phyloP scores from a whole-genome alignment of 176 grass and related monocot species.

The Puccinellia tenuiflora region DNA sequence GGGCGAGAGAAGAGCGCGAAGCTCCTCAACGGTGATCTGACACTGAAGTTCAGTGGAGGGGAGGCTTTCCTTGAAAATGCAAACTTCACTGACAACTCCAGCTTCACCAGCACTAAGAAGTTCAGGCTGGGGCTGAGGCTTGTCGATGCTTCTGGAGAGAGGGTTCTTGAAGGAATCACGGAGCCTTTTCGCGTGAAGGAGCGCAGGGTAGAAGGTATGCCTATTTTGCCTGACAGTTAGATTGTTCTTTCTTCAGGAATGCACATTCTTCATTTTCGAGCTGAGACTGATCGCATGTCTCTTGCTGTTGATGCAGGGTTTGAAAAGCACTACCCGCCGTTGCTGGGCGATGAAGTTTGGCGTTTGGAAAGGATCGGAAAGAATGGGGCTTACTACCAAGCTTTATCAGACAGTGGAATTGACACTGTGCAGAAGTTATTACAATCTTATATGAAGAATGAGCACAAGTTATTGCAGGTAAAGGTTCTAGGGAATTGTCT shows the following conservation, averaged over 20 bases:
- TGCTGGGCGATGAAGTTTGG: conserved; percentile 42
- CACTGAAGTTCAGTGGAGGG: conserved; percentile 40
- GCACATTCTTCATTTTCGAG: background rate
- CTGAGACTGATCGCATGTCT: background rate
- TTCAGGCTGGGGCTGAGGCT: conserved; percentile 57
- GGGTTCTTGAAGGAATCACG: conserved; percentile 49
- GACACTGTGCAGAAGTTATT: conserved; percentile 40
- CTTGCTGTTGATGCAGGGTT: conserved; percentile 23
- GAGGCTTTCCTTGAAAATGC: conserved; percentile 39
- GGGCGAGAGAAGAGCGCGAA: conserved; percentile 34
- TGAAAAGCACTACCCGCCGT: conserved; percentile 45
- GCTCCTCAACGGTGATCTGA: conserved; percentile 40
- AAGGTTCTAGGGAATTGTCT: background rate
- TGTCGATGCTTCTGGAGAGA: conserved; percentile 18
- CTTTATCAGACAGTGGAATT: conserved; percentile 31
- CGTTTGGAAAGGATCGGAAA: conserved; percentile 37
- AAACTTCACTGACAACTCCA: conserved; percentile 56
- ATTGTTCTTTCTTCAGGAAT: background rate
- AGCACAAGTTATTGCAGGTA: conserved; percentile 40
- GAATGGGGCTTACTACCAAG: conserved; percentile 24
- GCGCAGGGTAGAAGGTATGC: conserved; percentile 49
- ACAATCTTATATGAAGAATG: conserved; percentile 31
- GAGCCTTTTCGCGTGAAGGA: conserved; percentile 55
- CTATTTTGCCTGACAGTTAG: background rate
- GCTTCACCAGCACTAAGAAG: conserved; percentile 51